Evolutionary conservation across 805 yeast species (phyloP).

Genomic region (Torulaspora microellipsoides): DNA sequence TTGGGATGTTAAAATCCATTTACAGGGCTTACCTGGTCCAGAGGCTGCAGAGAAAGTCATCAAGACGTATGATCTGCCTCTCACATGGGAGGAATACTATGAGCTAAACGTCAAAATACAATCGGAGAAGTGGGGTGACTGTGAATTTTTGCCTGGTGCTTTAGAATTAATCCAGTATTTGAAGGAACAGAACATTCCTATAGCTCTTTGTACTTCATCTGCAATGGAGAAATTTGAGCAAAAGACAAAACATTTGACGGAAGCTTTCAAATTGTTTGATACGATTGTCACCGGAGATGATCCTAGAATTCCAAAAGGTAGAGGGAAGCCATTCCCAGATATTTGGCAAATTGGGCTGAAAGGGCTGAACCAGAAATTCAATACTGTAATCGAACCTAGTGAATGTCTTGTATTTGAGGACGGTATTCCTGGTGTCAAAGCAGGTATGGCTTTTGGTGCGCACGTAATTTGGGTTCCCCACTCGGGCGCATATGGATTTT

Average conservation of each 20-base stretch:
- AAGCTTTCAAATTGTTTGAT: constrained; percentile 62
- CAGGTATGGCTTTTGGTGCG: constrained; percentile 81
- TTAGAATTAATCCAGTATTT: constrained; percentile 57
- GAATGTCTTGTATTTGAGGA: constrained; percentile 94
- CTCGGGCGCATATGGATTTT: constrained; percentile 55
- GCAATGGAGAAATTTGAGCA: constrained; percentile 51
- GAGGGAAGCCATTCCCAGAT: constrained; percentile 92
- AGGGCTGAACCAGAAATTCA: constrained; percentile 55
- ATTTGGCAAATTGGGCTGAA: constrained; percentile 82
- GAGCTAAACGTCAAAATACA: constrained; percentile 49
- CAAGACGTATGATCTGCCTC: constrained; percentile 62
- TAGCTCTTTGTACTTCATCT: constrained; percentile 90
- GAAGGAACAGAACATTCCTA: constrained; percentile 53
- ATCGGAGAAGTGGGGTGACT: constrained; percentile 52
- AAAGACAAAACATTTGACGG: constrained; percentile 66
- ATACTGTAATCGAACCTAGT: constrained; percentile 50
- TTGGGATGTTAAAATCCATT: constrained; percentile 82
- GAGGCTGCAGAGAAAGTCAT: constrained; percentile 63
- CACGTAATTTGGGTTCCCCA: constrained; percentile 95
- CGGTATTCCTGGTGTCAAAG: constrained; percentile 84
- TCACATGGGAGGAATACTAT: constrained; percentile 61
- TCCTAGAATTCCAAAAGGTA: constrained; percentile 70
- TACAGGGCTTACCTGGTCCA: constrained; percentile 90
- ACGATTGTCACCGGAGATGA: constrained; percentile 89
- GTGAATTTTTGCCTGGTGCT: constrained; percentile 81